Percentiles rank a stretch among this genome's conserved stretches.
These are phyloP conservation scores for Russula compacta DNA, from an alignment of 768 basidiomycete genomes.

Conservation along the genomic window DNA sequence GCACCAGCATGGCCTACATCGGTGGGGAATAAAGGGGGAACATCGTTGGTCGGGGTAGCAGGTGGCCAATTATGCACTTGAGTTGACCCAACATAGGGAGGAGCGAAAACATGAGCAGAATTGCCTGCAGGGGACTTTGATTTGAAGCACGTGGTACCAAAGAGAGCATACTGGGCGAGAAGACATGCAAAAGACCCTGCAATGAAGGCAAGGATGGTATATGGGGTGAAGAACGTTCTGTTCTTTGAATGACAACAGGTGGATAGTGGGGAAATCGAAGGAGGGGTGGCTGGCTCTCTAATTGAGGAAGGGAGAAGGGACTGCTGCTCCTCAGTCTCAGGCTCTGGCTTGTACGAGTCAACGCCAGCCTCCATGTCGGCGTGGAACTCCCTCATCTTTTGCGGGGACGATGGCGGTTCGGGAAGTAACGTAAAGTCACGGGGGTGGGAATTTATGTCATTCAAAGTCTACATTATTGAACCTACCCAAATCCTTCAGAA, in stretches of 20 bases:
- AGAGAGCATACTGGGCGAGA: slow-evolving; percentile 11
- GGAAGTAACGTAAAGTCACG: neutral
- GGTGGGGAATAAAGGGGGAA: slow-evolving; percentile 67
- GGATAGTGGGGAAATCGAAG: slow-evolving; percentile 35
- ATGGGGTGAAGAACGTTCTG: neutral
- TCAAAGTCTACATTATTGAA: neutral
- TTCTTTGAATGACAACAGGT: slow-evolving; percentile 12
- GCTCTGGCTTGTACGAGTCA: slow-evolving; percentile 12
- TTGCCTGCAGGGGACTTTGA: neutral
- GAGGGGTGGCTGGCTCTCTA: slow-evolving; percentile 24
- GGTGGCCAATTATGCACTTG: slow-evolving; percentile 65
- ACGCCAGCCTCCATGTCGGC: slow-evolving; percentile 7
- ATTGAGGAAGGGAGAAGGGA: slow-evolving; percentile 22
- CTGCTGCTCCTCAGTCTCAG: slow-evolving; percentile 16
- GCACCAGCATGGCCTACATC: slow-evolving; percentile 67
- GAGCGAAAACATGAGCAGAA: slow-evolving; percentile 32
- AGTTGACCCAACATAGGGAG: slow-evolving; percentile 67
- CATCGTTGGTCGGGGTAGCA: slow-evolving; percentile 58
- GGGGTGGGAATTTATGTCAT: neutral
- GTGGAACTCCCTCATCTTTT: neutral
- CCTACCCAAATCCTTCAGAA: slow-evolving; percentile 62
- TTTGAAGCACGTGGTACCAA: slow-evolving; percentile 2
- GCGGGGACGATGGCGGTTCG: neutral
- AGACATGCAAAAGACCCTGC: slow-evolving; percentile 14
- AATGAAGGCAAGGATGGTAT: slow-evolving; percentile 14